Conservation (phyloP, 352 stramenopile species). For the Globisporangium nunn region DNA sequence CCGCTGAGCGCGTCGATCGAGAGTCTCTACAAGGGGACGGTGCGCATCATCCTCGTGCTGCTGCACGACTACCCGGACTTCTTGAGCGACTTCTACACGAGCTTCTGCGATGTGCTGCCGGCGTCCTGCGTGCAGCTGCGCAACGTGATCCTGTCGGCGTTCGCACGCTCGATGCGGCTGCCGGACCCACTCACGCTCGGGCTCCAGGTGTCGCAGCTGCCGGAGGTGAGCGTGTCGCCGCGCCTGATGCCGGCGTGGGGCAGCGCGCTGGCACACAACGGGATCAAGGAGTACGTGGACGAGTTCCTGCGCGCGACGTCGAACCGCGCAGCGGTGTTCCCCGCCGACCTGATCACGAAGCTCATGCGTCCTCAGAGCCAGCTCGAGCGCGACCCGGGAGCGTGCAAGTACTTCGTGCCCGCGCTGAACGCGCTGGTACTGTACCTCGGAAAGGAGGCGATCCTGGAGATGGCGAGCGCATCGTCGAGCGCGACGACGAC, state of each 20-base stretch:
- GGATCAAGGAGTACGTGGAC: slow-evolving; percentile 93
- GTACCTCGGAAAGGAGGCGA: slow-evolving; percentile 82
- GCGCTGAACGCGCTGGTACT: slow-evolving; percentile 89
- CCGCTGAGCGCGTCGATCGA: slow-evolving; percentile 88
- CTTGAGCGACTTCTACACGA: slow-evolving; percentile 96
- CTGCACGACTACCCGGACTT: slow-evolving; percentile 99
- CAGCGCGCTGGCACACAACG: slow-evolving; percentile 86
- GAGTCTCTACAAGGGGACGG: slow-evolving; percentile 96
- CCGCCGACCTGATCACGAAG: slow-evolving; percentile 70
- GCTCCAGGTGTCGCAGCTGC: slow-evolving; percentile 96
- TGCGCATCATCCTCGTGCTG: slow-evolving; percentile 96
- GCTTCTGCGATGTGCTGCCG: slow-evolving; percentile 97
- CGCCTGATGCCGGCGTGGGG: slow-evolving; percentile 93
- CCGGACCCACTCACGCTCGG: slow-evolving; percentile 97
- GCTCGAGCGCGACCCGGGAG: slow-evolving; percentile 55
- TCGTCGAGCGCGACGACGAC: slow-evolving; percentile 11
- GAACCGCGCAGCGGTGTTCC: slow-evolving; percentile 86
- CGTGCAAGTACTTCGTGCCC: slow-evolving; percentile 89
- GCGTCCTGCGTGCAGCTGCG: slow-evolving; percentile 96
- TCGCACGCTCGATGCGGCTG: slow-evolving; percentile 95
- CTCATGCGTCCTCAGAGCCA: slow-evolving; percentile 53
- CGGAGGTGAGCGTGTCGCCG: slow-evolving; percentile 93
- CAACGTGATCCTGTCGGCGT: slow-evolving; percentile 97
- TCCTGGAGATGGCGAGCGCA: slow-evolving; percentile 67
- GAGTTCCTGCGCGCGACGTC: slow-evolving; percentile 90